Conservation (phyloP, 352 stramenopile genomes). For the Pythium graminicola region DNA sequence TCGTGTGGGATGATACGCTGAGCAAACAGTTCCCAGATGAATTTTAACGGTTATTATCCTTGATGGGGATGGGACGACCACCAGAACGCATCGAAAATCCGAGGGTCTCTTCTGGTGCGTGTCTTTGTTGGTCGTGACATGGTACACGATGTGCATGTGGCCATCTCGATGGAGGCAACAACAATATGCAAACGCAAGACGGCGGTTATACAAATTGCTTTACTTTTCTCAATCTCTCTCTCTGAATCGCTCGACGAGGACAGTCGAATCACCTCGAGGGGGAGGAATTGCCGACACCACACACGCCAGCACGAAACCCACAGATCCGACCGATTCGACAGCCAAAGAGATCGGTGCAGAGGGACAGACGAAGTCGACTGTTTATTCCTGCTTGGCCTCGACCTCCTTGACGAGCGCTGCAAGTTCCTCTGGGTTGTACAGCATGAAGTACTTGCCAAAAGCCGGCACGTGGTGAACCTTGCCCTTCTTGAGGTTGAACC, state of each 20-base stretch:
- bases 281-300: neutral
- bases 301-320: too few species aligned
- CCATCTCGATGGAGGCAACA: too few species aligned
- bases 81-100: constrained; percentile 13
- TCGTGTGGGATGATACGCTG: too few species aligned
- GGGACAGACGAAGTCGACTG: too few species aligned
- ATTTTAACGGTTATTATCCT: too few species aligned
- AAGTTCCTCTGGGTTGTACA: constrained; percentile 85
- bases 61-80: constrained; percentile 15
- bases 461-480: constrained; percentile 82
- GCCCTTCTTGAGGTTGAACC: constrained; percentile 83
- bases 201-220: constrained; percentile 16
- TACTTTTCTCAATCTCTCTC: constrained; percentile 1
- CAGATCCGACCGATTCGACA: too few species aligned
- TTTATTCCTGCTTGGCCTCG: constrained; percentile 75
- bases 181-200: neutral
- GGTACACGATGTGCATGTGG: neutral
- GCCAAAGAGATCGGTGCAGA: too few species aligned
- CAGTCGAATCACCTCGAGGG: neutral
- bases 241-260: neutral
- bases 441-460: constrained; percentile 89
- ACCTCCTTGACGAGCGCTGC: constrained; percentile 77
- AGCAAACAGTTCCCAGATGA: too few species aligned
- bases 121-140: constrained; percentile 1
- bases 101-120: neutral